Evolutionary conservation across 192 early-diverging fungal species (phyloP).

Genomic region (Backusella mclennaniae): DNA sequence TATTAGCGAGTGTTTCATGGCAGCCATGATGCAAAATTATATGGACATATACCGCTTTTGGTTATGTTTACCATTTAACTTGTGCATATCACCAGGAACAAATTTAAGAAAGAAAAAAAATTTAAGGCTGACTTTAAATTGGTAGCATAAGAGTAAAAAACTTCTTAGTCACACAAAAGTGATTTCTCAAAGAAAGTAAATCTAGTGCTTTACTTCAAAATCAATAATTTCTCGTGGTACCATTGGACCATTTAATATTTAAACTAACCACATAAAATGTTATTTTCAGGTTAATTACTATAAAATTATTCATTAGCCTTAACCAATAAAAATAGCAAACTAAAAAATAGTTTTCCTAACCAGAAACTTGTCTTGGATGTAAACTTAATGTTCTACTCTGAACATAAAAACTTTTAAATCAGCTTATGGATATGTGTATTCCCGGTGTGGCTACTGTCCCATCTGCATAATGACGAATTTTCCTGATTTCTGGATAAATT

Average conservation of each 20-base stretch:
- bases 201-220: not conserved
- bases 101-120: not conserved
- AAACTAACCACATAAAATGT: not conserved
- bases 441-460: too few species aligned
- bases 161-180: not conserved
- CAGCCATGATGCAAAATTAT: not conserved
- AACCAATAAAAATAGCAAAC: not conserved
- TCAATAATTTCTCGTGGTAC: not conserved
- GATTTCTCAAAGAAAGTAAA: not conserved
- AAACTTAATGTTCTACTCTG: too few species aligned
- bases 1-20: not conserved
- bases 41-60: conserved; percentile 1
- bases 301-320: not conserved
- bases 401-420: too few species aligned
- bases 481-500: not conserved
- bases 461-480: not conserved
- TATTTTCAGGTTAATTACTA: not conserved
- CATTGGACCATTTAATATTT: not conserved
- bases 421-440: too few species aligned
- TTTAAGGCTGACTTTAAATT: not conserved
- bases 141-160: not conserved
- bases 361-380: too few species aligned
- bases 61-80: not conserved
- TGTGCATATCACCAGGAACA: not conserved
- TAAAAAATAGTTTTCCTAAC: too few species aligned